These are phyloP conservation scores for Xerocomellus chrysenteron DNA, from an alignment of 768 basidiomycete species.

Conservation along the genomic window DNA sequence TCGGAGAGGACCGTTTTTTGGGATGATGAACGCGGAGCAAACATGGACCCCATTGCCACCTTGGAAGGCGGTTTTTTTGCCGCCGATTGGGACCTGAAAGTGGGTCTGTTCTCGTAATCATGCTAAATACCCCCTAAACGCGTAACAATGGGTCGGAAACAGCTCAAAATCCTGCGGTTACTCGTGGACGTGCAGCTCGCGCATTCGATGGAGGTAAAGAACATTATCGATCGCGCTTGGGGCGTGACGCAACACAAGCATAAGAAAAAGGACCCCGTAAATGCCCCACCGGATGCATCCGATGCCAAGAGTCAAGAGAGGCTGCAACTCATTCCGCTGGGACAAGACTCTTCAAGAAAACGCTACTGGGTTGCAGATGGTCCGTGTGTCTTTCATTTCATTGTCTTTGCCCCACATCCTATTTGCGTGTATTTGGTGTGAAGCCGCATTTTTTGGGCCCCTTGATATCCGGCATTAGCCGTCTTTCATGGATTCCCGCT, in stretches of 20 bases:
- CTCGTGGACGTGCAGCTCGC: constrained; percentile 82
- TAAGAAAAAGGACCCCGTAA: constrained; percentile 70
- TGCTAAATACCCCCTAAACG: constrained; percentile 30
- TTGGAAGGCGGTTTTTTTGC: constrained; percentile 74
- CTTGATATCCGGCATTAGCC: constrained; percentile 38
- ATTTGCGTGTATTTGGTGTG: constrained; percentile 76
- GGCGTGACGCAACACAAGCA: constrained; percentile 82
- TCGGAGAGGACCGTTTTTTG: constrained; percentile 78
- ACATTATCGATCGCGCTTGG: constrained; percentile 79
- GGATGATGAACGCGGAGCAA: constrained; percentile 64
- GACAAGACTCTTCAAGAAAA: constrained; percentile 72
- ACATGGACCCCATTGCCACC: constrained; percentile 71
- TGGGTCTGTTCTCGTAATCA: constrained; percentile 39
- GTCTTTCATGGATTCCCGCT: constrained; percentile 34
- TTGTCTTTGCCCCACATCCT: constrained; percentile 36
- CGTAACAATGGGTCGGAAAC: constrained; percentile 21
- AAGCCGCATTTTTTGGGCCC: constrained; percentile 47
- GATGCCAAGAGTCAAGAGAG: constrained; percentile 67
- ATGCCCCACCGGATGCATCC: constrained; percentile 52
- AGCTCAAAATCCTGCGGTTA: constrained; percentile 83
- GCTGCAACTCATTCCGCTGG: constrained; percentile 67
- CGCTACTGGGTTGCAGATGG: constrained; percentile 89
- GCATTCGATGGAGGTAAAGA: constrained; percentile 68
- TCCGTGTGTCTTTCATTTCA: constrained; percentile 56
- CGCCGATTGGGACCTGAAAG: constrained; percentile 82